Evolutionary conservation across 192 early-diverging fungal genomes (phyloP), one percentile per base, ranked within the genome.

Genomic region (Linnemannia schmuckeri): DNA sequence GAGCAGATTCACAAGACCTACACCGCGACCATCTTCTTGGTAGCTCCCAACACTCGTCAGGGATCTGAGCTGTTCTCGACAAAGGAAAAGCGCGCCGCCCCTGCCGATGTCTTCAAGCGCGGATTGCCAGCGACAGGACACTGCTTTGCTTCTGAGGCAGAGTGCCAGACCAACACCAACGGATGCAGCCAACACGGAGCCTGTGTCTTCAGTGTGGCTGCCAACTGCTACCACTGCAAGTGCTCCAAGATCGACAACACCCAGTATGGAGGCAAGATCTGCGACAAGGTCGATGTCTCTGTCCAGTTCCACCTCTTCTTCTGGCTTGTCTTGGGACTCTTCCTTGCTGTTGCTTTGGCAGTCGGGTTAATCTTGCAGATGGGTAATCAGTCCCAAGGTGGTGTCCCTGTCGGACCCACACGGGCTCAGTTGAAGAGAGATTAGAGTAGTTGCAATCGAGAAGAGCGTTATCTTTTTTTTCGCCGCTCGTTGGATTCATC

Each of bases 171-270:
- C 61, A 77, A 49, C 79, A 86, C 84, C 17, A 81, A 81, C 75
- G 75, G 61, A 80, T 86, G 84, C 47, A 70, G n/a, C 30, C 37
- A 75, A n/a, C 84, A 46, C 15, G 84, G 84, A 1, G 15, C 33
- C 10, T 86, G 84, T 73, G 71, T 86, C 20, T 38, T 86, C 9
- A 86, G 84, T 61, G 30, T 13, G 1, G 84, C 84, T 0, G 78
- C 84, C 38, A 77, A 81, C 75, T 86, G 84, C 79, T 86, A 77
- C 71, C 84, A 86, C 75, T 86, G 84, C 84, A 70, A 86, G 79
- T 86, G 84, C 78, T 3, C 41, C 18, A 86, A 70, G 84, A 47
- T 77, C 79, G 74, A 81, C 71, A 86, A 63, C 75, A 86, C 84
- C 10, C 79, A 81, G 41, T 86, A 81, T 38, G 75, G 75, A 41